These are phyloP conservation scores for Suillus luteus DNA, from an alignment of 768 basidiomycete species.

Conservation along the genomic window DNA sequence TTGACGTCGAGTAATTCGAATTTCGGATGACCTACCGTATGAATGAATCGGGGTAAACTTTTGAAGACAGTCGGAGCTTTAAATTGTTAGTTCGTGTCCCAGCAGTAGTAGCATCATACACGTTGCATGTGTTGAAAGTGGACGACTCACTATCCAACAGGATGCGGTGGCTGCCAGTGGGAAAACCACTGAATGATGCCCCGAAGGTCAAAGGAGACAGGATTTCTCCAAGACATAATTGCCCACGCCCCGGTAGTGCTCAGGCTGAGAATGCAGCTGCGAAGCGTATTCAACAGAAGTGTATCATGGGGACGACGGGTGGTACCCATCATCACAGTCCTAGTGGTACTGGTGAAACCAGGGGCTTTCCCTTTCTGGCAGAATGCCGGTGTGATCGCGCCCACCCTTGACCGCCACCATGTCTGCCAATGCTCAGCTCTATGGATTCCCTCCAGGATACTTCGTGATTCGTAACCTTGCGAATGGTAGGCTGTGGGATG, in stretches of 20 bases:
- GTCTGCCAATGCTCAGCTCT: constrained; percentile 28
- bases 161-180: neutral
- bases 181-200: neutral
- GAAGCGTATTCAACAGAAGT: neutral
- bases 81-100: too few relatives aligned
- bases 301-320: neutral
- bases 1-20: too few relatives aligned
- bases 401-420: constrained; percentile 6
- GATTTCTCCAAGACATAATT: neutral
- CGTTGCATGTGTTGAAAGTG: neutral
- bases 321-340: neutral
- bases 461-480: constrained; percentile 42
- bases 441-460: constrained; percentile 41
- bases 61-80: too few relatives aligned
- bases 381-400: neutral
- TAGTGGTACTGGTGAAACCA: neutral
- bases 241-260: neutral
- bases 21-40: too few relatives aligned
- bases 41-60: too few relatives aligned
- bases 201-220: neutral
- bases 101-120: too few relatives aligned
- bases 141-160: neutral
- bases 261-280: neutral
- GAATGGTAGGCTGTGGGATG: constrained; percentile 39
- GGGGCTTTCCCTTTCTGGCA: constrained; percentile 7